A percentile compares a stretch with the other conserved stretches of the same genome.
These are phyloP conservation scores for Phialocephala subalpina DNA, from an alignment of 2,329 filamentous ascomycete genomes.

Conservation along the genomic window DNA sequence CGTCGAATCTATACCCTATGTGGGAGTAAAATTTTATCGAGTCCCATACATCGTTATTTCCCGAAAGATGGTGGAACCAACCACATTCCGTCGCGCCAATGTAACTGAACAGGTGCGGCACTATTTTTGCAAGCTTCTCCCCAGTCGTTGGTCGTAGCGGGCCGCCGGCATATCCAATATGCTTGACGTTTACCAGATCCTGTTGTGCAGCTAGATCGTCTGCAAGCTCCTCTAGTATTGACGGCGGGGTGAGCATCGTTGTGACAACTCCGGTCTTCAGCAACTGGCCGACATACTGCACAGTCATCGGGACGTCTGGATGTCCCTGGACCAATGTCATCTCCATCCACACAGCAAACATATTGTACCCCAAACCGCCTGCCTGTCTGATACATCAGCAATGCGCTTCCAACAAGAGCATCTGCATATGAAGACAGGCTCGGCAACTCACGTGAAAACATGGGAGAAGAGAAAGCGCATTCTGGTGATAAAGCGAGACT, in stretches of 20 bases:
- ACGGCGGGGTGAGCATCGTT: conserved; percentile 19
- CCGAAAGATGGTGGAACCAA: conserved; percentile 8
- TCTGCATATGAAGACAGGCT: not conserved
- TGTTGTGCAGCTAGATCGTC: conserved; percentile 12
- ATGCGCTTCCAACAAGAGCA: not conserved
- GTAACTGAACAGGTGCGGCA: conserved; percentile 22
- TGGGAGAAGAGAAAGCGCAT: conserved; percentile 18
- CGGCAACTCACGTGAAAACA: conserved; percentile 27
- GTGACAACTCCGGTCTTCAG: conserved; percentile 16
- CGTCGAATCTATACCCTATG: conserved; percentile 25
- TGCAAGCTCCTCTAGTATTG: conserved; percentile 25
- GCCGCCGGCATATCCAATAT: conserved; percentile 25
- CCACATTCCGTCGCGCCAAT: conserved; percentile 29
- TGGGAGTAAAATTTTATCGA: conserved; percentile 18
- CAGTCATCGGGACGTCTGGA: conserved; percentile 21
- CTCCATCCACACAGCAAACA: conserved; percentile 14
- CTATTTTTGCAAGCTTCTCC: conserved; percentile 1
- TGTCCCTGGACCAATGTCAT: conserved; percentile 24
- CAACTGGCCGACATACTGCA: conserved; percentile 14
- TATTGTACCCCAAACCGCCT: conserved; percentile 17
- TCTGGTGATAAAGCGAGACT: conserved; percentile 12
- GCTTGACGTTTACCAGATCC: conserved; percentile 23
- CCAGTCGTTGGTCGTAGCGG: conserved; percentile 20
- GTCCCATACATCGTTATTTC: conserved; percentile 21
- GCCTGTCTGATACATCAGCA: not conserved